Conservation (phyloP, 495 filamentous ascomycete species). For the Hyphodiscus hymeniophilus region DNA sequence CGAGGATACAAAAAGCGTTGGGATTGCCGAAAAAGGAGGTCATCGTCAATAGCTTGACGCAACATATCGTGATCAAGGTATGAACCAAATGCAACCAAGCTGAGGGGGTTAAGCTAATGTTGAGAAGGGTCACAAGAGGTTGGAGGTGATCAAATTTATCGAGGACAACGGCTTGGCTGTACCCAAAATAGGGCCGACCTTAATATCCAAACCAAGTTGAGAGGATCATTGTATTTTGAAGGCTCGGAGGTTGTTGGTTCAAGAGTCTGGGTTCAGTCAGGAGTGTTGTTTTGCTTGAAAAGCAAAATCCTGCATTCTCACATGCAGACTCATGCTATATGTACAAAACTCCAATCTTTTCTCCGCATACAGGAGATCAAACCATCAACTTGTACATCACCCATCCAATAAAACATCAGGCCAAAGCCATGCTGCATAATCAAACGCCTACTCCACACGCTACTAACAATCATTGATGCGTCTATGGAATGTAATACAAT, state of each 20-base stretch:
- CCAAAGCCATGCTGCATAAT: slow-evolving; percentile 21
- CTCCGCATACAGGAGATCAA: slow-evolving; percentile 1
- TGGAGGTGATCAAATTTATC: slow-evolving; percentile 29
- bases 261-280: slow-evolving; percentile 1
- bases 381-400: slow-evolving; percentile 16
- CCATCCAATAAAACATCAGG: slow-evolving; percentile 14
- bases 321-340: slow-evolving; percentile 9
- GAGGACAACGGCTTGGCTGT: slow-evolving; percentile 11
- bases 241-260: not conserved
- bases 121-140: slow-evolving; percentile 23
- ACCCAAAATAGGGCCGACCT: not conserved
- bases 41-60: slow-evolving; percentile 49
- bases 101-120: not conserved
- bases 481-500: slow-evolving; percentile 20
- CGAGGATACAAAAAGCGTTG: slow-evolving; percentile 34
- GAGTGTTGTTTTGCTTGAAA: slow-evolving; percentile 12
- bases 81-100: no score
- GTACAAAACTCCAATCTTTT: slow-evolving; percentile 8
- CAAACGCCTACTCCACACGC: slow-evolving; percentile 22
- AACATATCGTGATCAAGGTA: slow-evolving; percentile 59
- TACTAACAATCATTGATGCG: slow-evolving; percentile 17
- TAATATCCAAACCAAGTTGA: no score
- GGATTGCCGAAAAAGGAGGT: slow-evolving; percentile 38
- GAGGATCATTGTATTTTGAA: not conserved
- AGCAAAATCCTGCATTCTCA: slow-evolving; percentile 12